Evolutionary conservation across 1,284 basidiomycete genomes (phyloP).

Genomic region (Inonotus obliquus): DNA sequence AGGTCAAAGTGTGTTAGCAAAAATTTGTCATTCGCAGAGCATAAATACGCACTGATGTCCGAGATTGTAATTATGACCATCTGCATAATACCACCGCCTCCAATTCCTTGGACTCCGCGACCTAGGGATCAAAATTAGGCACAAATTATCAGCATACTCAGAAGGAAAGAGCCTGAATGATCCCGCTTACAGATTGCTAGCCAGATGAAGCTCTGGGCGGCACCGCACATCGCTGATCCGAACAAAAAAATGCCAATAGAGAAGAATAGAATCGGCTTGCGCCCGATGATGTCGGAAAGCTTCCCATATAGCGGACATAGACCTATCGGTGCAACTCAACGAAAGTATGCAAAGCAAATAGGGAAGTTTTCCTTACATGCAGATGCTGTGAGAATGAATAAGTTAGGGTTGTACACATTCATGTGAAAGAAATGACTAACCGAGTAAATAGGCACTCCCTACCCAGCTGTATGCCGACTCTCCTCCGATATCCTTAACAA

Average conservation of each 20-base stretch:
- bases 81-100: conserved; percentile 36
- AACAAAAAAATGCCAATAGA: conserved; percentile 30
- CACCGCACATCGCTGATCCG: conserved; percentile 41
- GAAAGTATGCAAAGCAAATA: neutral
- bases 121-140: conserved; percentile 29
- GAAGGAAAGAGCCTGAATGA: conserved; percentile 28
- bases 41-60: conserved; percentile 28
- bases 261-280: conserved; percentile 29
- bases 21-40: conserved; percentile 11
- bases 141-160: conserved; percentile 9
- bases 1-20: neutral
- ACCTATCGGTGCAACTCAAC: conserved; percentile 15
- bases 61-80: conserved; percentile 30
- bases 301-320: conserved; percentile 31
- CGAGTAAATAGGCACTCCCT: conserved; percentile 32
- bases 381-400: conserved; percentile 9
- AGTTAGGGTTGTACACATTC: conserved; percentile 18
- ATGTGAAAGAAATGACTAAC: conserved; percentile 24
- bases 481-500: conserved; percentile 30
- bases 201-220: conserved; percentile 39
- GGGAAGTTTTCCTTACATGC: conserved; percentile 13
- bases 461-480: conserved; percentile 25
- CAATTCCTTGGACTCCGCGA: conserved; percentile 50
- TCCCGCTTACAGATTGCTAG: conserved; percentile 29
- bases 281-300: conserved; percentile 26